Conservation (phyloP, 164 flowering plant species). For the Chimonanthus salicifolius region DNA sequence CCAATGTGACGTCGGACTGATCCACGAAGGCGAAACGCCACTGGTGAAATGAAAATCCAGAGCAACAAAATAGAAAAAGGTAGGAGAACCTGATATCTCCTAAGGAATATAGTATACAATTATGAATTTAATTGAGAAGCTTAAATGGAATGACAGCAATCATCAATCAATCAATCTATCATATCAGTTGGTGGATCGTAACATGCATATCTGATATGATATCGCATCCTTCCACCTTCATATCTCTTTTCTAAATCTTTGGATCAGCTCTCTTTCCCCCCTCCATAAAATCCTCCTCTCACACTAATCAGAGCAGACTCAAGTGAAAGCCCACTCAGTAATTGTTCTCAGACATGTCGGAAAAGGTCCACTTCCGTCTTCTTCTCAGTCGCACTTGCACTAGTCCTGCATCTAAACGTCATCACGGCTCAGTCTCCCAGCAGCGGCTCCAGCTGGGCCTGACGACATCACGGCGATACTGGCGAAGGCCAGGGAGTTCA, state of each 20-base stretch:
- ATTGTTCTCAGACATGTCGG: too few species aligned
- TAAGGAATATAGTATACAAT: too few species aligned
- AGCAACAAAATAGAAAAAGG: too few species aligned
- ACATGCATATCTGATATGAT: not conserved
- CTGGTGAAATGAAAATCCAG: too few species aligned
- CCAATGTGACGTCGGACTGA: too few species aligned
- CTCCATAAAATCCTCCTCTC: not conserved
- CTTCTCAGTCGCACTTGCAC: not conserved
- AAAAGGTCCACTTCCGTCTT: not conserved
- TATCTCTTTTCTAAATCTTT: not conserved
- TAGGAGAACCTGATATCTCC: too few species aligned
- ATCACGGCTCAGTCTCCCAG: conserved; percentile 5
- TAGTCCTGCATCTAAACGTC: not conserved
- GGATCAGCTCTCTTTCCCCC: not conserved
- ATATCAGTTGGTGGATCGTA: too few species aligned
- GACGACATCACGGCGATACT: conserved; percentile 27
- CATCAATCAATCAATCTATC: too few species aligned
- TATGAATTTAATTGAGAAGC: too few species aligned
- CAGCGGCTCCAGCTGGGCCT: conserved; percentile 31
- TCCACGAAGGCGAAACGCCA: too few species aligned
- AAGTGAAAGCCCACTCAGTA: not conserved
- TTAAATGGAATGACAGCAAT: too few species aligned
- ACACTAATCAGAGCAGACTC: not conserved
- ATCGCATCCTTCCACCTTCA: not conserved
- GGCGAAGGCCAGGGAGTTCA: conserved; percentile 24